Evolutionary conservation across 1,139 yeast genomes (phyloP).

Genomic region (Torulaspora globosa): DNA sequence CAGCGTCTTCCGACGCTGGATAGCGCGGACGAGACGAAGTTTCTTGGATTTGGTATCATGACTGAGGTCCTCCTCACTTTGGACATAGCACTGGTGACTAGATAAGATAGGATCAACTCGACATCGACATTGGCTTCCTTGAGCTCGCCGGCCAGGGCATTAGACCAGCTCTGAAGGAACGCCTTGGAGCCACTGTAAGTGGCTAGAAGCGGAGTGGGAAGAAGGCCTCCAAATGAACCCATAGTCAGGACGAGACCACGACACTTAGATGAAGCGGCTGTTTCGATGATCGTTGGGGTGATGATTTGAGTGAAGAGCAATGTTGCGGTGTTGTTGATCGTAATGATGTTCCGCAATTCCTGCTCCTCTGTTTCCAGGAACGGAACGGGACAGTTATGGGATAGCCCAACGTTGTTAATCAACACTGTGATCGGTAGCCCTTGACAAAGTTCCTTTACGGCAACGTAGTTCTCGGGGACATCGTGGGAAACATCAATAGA

Average conservation of each 20-base stretch:
- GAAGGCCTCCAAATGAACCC: conserved; percentile 95
- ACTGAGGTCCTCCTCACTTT: conserved; percentile 75
- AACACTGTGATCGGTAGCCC: conserved; percentile 62
- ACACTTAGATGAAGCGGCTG: conserved; percentile 43
- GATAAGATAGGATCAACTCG: conserved; percentile 79
- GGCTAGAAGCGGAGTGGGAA: conserved; percentile 89
- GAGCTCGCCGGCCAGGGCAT: conserved; percentile 85
- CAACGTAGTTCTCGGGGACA: conserved; percentile 47
- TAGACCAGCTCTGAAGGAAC: conserved; percentile 88
- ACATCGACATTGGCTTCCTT: conserved; percentile 69
- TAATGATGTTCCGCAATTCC: conserved; percentile 75
- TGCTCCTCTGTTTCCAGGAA: conserved; percentile 71
- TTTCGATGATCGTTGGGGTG: conserved; percentile 60
- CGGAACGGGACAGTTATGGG: conserved; percentile 93
- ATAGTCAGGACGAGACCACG: conserved; percentile 81
- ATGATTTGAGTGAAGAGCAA: conserved; percentile 75
- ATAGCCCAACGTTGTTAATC: conserved; percentile 89
- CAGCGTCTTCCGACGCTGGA: conserved; percentile 71
- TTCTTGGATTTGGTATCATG: conserved; percentile 76
- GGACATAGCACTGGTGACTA: conserved; percentile 95
- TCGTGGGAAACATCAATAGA: conserved; percentile 72
- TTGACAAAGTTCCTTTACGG: conserved; percentile 47
- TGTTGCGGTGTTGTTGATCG: conserved; percentile 82
- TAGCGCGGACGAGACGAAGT: conserved; percentile 69
- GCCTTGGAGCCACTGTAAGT: conserved; percentile 96